Evolutionary conservation across 441 rosid genomes (phyloP), one percentile per base, ranked within the genome.

Genomic region (Flueggea neowawraea): DNA sequence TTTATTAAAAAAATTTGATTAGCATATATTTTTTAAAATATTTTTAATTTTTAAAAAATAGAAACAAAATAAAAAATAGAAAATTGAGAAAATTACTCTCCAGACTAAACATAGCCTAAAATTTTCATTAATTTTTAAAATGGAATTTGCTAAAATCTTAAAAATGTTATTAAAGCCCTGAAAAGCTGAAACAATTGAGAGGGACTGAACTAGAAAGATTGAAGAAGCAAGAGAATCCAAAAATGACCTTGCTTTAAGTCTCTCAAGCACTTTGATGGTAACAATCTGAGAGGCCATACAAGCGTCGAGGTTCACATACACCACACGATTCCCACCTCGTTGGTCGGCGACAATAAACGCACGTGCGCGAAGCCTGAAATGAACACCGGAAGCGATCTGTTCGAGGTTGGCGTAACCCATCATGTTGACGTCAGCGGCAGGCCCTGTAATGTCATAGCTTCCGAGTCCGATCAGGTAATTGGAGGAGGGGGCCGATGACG

Each of bases 281-380:
- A 95, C 99, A 60, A 95, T 63, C 57, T 95, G 98, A n/a, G 99
- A 88, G 52, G 90, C 99, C 97, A 95, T 95, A 68, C 99, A 95
- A 67, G 99, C 99, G 66, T 95, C 97, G 1, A 95, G 85, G 69
- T 91, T 95, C 41, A 95, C 96, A 62, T 89, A 91, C 33, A 76
- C 95, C 13, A 90, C 86, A 14, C 91, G 81, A 39, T 85, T 88
- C 41, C 41, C 41, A 28, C 95, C 96, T 44, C 84, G 65, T 0
- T 95, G 95, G 70, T 88, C 88, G 0, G 87, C 88, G 80, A 87
- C 96, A 50, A 95, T 88, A 66, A 91, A 95, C 0, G 95, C 41
- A 17, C 98, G 90, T 59, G 97, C 95, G 0, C 93, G 87, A 70
- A 95, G 74, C 86, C 99, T 79, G 77, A 95, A 84, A 82, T 95